These are phyloP conservation scores for Pseudopyricularia javanii DNA, from an alignment of 2,329 filamentous ascomycete species.

Conservation along the genomic window DNA sequence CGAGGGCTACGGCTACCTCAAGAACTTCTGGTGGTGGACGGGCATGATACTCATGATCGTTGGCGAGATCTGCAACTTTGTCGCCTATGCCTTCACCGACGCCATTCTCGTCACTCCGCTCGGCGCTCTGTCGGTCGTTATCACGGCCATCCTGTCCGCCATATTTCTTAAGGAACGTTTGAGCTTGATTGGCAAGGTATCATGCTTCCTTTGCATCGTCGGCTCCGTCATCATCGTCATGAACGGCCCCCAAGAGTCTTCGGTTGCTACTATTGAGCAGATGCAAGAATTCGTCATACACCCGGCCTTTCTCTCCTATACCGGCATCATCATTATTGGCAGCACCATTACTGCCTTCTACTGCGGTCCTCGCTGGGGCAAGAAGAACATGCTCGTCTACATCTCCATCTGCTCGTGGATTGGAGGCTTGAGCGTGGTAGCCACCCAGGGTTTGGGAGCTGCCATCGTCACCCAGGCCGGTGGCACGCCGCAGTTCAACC, in stretches of 20 bases:
- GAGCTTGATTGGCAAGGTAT: slow-evolving; percentile 91
- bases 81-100: slow-evolving; percentile 93
- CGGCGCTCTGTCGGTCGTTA: slow-evolving; percentile 82
- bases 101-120: slow-evolving; percentile 90
- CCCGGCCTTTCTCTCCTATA: slow-evolving; percentile 76
- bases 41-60: slow-evolving; percentile 97
- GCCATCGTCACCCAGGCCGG: slow-evolving; percentile 79
- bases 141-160: slow-evolving; percentile 80
- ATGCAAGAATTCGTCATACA: slow-evolving; percentile 82
- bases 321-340: slow-evolving; percentile 69
- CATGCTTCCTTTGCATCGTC: slow-evolving; percentile 89
- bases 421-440: slow-evolving; percentile 86
- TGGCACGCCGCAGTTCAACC: slow-evolving; percentile 80
- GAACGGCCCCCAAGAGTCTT: slow-evolving; percentile 79
- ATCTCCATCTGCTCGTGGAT: slow-evolving; percentile 92
- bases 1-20: slow-evolving; percentile 93
- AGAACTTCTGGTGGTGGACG: slow-evolving; percentile 88
- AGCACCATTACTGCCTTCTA: slow-evolving; percentile 63
- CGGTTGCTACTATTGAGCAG: slow-evolving; percentile 77
- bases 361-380: slow-evolving; percentile 78
- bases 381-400: slow-evolving; percentile 96
- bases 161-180: slow-evolving; percentile 93
- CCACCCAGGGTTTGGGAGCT: slow-evolving; percentile 83
- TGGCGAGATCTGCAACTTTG: slow-evolving; percentile 94
- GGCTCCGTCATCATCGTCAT: slow-evolving; percentile 89